These are phyloP conservation scores for Candida nitratophila DNA, from an alignment of 805 yeast species.

Conservation along the genomic window DNA sequence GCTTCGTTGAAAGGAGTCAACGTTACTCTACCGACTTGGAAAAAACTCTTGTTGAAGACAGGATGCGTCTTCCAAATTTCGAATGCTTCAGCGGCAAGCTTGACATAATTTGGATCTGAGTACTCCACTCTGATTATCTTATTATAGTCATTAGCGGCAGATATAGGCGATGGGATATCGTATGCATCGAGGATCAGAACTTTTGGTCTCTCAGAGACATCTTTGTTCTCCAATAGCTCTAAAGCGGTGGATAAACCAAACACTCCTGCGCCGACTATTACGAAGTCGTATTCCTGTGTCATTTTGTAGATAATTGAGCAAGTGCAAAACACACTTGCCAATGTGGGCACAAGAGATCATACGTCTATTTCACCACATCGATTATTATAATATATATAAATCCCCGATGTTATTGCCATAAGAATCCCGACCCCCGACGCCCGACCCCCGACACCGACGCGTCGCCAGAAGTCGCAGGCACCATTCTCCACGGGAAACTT, in stretches of 20 bases:
- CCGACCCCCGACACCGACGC: too few species aligned
- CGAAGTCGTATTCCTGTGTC: background rate
- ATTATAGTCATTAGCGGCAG: slow-evolving; percentile 27
- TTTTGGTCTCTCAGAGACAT: slow-evolving; percentile 6
- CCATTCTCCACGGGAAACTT: too few species aligned
- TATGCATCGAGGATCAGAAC: slow-evolving; percentile 19
- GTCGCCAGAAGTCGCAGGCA: too few species aligned
- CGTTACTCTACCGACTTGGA: slow-evolving; percentile 21
- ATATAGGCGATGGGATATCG: slow-evolving; percentile 24
- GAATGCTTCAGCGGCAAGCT: slow-evolving; percentile 24
- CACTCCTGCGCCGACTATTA: slow-evolving; percentile 27
- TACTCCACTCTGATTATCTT: slow-evolving; percentile 29
- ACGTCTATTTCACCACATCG: too few species aligned
- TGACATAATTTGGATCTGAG: slow-evolving; percentile 18
- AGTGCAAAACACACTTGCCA: too few species aligned
- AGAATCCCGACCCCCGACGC: too few species aligned
- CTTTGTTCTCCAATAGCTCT: slow-evolving; percentile 11
- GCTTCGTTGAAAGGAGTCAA: slow-evolving; percentile 19
- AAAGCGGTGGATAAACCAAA: slow-evolving; percentile 27
- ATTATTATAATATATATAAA: too few species aligned
- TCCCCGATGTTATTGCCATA: too few species aligned
- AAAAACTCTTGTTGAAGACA: slow-evolving; percentile 10
- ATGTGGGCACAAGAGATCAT: too few species aligned
- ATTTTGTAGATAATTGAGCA: background rate
- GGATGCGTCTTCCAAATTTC: slow-evolving; percentile 22